A percentile compares a stretch with the other conserved stretches of the same genome.
Conservation (phyloP, 2,329 filamentous ascomycete genomes). For the Pseudogymnoascus pannorum region DNA sequence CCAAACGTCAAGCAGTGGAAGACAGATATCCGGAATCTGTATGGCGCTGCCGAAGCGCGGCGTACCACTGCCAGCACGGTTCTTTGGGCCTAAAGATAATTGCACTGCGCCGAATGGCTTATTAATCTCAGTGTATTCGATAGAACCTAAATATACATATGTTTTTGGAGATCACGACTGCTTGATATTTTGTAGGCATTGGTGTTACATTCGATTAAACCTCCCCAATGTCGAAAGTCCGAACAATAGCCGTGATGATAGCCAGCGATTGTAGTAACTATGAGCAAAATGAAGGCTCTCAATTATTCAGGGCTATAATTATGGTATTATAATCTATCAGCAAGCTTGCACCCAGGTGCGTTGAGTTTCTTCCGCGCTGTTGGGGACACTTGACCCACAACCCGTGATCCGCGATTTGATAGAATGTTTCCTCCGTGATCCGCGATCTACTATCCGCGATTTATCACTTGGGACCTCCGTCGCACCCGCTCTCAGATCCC, state of each 20-base stretch:
- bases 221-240: neutral
- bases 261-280: neutral
- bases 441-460: neutral
- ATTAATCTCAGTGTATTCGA: neutral
- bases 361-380: neutral
- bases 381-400: neutral
- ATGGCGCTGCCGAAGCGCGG: slow-evolving; percentile 42
- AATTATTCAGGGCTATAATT: neutral
- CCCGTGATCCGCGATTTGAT: neutral
- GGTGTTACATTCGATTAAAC: neutral
- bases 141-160: slow-evolving; percentile 2
- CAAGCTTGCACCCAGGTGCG: neutral
- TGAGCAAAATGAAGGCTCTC: neutral
- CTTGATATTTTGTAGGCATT: neutral
- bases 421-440: neutral
- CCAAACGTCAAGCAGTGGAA: slow-evolving; percentile 52
- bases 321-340: neutral
- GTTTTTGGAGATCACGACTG: neutral
- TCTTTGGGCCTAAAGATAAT: slow-evolving; percentile 2
- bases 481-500: neutral
- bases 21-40: slow-evolving; percentile 51
- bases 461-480: neutral
- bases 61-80: neutral
- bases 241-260: neutral
- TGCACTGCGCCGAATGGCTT: neutral